Percentiles rank a stretch among this genome's conserved stretches.
phyloP scores from a whole-genome alignment of 2,329 filamentous ascomycete species.

The Apiospora saccharicola region DNA sequence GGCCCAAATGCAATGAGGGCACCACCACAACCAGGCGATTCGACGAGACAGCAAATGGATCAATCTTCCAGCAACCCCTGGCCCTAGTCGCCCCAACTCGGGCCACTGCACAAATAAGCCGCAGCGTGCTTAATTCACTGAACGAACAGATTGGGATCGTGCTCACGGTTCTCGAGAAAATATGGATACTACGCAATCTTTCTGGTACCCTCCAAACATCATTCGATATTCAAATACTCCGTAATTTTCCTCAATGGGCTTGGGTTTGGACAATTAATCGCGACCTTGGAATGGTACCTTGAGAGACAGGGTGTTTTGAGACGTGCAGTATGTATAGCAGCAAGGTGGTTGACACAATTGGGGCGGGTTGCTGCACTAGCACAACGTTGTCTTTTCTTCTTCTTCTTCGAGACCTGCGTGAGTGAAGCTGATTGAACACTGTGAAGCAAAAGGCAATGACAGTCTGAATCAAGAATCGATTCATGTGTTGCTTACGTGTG shows the following conservation, averaged over 20 bases:
- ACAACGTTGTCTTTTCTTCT: neutral
- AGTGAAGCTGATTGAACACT: neutral
- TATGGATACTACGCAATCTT: neutral
- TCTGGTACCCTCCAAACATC: neutral
- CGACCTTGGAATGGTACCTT: neutral
- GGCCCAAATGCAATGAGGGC: slow-evolving; percentile 6
- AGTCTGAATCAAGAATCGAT: slow-evolving; percentile 4
- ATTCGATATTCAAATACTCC: no score
- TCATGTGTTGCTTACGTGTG: neutral
- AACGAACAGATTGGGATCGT: neutral
- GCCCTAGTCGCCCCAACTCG: slow-evolving; percentile 1
- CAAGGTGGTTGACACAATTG: neutral
- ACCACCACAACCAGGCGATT: slow-evolving; percentile 12
- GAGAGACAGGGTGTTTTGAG: neutral
- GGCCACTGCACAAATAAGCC: slow-evolving; percentile 10
- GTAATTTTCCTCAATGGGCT: neutral
- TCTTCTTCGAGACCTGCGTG: neutral
- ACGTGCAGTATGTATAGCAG: neutral
- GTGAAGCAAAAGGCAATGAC: slow-evolving; percentile 1
- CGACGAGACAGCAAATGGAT: slow-evolving; percentile 15
- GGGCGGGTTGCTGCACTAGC: slow-evolving; percentile 16
- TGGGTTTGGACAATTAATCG: neutral
- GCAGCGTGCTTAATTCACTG: slow-evolving; percentile 4
- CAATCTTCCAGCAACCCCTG: slow-evolving; percentile 12
- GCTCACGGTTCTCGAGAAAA: neutral